Evolutionary conservation across 164 flowering plant genomes (phyloP).

Genomic region (Stephania cephalantha): DNA sequence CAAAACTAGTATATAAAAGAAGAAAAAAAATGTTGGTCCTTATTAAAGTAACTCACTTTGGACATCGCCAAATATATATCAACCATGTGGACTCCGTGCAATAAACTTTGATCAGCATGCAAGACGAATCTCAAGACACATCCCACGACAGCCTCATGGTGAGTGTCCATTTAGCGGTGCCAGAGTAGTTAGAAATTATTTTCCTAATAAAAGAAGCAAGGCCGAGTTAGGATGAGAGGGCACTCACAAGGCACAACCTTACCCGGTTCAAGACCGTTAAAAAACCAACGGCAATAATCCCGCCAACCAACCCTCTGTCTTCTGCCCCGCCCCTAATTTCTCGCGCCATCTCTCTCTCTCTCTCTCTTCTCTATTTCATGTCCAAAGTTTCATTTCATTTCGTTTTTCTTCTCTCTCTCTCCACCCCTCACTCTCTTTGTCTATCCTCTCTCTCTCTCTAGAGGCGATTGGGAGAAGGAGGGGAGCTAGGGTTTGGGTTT

Average conservation of each 20-base stretch:
- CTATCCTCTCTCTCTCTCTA: background rate
- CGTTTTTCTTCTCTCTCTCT: background rate
- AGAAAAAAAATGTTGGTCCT: too few relatives aligned
- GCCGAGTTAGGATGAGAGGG: background rate
- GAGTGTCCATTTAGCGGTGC: too few relatives aligned
- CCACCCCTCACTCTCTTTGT: background rate
- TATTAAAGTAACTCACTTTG: too few relatives aligned
- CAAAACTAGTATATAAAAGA: too few relatives aligned
- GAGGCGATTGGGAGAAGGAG: background rate
- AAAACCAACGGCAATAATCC: background rate
- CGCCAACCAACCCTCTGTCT: background rate
- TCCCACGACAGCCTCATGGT: too few relatives aligned
- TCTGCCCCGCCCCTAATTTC: background rate
- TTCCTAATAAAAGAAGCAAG: background rate
- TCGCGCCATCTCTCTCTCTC: constrained; percentile 5
- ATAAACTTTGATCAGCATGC: too few relatives aligned
- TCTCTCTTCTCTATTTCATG: background rate
- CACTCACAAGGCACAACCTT: background rate
- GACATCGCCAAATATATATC: too few relatives aligned
- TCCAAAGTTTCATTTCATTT: background rate
- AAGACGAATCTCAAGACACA: too few relatives aligned
- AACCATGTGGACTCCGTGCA: too few relatives aligned
- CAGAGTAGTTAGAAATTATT: too few relatives aligned
- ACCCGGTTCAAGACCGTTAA: background rate
- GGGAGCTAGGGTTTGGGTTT: background rate